Evolutionary conservation across 768 basidiomycete species (phyloP), one percentile per base, ranked within the genome.

Genomic region (Tulasnella calospora): DNA sequence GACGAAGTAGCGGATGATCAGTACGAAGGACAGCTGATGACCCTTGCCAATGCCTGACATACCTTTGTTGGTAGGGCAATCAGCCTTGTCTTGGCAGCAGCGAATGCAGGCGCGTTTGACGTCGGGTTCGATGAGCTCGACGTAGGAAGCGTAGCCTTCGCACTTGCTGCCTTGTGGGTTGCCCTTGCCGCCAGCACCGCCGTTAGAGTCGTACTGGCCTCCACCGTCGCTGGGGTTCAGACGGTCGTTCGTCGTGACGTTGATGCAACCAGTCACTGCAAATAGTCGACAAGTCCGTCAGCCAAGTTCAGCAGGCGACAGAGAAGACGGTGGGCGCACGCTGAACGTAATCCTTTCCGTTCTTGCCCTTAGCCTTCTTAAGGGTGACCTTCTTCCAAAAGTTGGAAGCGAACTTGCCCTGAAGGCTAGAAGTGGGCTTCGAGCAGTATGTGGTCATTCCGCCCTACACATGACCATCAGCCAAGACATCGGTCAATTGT

Each of bases 221-320:
- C 78, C 78, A 44, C 36, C 71, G 57, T 78, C 78, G 69, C 35
- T 41, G 40, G 78, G 71, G 57, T 78, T 61, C 30, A 78, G 35
- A n/a, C 78, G 78, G 73, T 78, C 78, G 41, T 21, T 8, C 35
- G 78, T 47, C 35, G 17, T 74, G 38, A 73, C 9, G 27, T 74
- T 74, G 73, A 78, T 78, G 71, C 78, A 78, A 35, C 78, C 78
- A 38, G 78, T 78, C 7, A 78, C 78, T 78, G 69, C 57, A 12
- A 40, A n/a, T 40, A 12, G 40, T 40, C 40, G 9, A 69, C 33
- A 40, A 69, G 15, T 12, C 10, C 44, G 47, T 41, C 38, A 55
- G 33, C 40, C 41, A 19, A 51, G 5, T 30, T 41, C 19, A 21
- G 1, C 2, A 23, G 21, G 30, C 7, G 35, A 46, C 44, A 23